A percentile compares a stretch with the other conserved stretches of the same genome.
phyloP scores from a whole-genome alignment of 345 rosid species.

The Aquilaria sinensis region DNA sequence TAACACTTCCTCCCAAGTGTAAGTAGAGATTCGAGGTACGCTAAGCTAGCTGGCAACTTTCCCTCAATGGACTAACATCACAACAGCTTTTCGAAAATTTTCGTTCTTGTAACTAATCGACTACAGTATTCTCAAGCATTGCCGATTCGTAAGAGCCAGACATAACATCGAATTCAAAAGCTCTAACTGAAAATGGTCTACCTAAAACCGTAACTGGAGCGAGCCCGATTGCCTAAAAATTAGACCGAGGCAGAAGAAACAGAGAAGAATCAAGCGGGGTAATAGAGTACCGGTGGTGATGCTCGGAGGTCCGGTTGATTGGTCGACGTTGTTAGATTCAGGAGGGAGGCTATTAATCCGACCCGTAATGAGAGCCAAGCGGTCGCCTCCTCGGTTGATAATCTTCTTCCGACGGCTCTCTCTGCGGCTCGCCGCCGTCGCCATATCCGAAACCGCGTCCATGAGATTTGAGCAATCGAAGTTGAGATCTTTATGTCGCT shows the following conservation, averaged over 20 bases:
- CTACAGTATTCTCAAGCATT: too few species aligned
- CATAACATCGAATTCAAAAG: neutral
- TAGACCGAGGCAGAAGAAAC: neutral
- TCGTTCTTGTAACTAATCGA: neutral
- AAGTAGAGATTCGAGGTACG: too few species aligned
- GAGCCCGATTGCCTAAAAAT: too few species aligned
- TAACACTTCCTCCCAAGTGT: too few species aligned
- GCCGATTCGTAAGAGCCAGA: neutral
- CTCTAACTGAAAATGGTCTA: too few species aligned
- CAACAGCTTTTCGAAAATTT: neutral
- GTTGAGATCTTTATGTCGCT: too few species aligned
- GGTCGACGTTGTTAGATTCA: conserved; percentile 16
- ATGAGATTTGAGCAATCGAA: too few species aligned
- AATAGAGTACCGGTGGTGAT: conserved; percentile 23
- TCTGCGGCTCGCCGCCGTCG: conserved; percentile 42
- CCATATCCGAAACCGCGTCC: too few species aligned
- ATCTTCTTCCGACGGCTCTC: conserved; percentile 80
- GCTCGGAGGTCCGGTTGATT: conserved; percentile 10
- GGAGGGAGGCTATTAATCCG: conserved; percentile 38
- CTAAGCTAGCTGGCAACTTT: too few species aligned
- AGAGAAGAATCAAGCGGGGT: neutral
- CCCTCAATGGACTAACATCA: too few species aligned
- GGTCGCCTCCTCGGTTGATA: conserved; percentile 71
- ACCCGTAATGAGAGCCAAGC: conserved; percentile 75
- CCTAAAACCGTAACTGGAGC: neutral